Evolutionary conservation across 2,329 filamentous ascomycete species (phyloP), one percentile per base, ranked within the genome.

Genomic region (Colletotrichum sp.): DNA sequence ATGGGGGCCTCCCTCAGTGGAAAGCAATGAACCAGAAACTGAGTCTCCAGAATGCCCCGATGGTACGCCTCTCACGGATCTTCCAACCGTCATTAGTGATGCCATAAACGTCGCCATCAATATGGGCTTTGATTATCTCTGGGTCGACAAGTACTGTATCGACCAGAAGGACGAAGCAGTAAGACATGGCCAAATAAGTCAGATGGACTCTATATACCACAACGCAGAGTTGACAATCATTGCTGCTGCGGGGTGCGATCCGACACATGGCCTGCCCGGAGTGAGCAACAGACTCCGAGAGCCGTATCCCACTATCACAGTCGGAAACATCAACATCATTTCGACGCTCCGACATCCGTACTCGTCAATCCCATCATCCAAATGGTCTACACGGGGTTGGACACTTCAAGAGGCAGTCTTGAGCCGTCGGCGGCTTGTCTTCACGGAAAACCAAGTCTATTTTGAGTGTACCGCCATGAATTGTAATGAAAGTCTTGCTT

Each of bases 321-420:
- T 85, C 16, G 79, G 78, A 12, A 80, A 84, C 10, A 49, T 49
- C 3, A 3, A n/a, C 1, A 21, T 49, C 0, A 12, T 6, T 3
- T 21, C 44, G 0, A 21, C 44, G 1, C n/a, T 49, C 3, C 1
- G 5, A 2, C 18, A 49, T 12, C 81, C 83, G 2, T 77, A 81
- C 3, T 80, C 75, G 77, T 79, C 4, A 0, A 77, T 16, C 2
- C 55, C 62, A 9, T 24, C 8, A 5, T 85, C 85, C 0, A 79
- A 76, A 2, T 86, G 85, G 85, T 83, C 80, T 15, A 81, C 81
- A 2, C 79, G 85, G n/a, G 85, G 81, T 6, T 86, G 85, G 84
- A 86, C 85, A 1, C 86, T 85, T 64, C 85, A 86, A 68, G 85
- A 86, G 74, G 84, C 82, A 2, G 78, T 86, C 1, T 76, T 86